Base-by-base conservation (phyloP, 2,329 filamentous ascomycete species). In the Coleophoma eucalyptorum region DNA sequence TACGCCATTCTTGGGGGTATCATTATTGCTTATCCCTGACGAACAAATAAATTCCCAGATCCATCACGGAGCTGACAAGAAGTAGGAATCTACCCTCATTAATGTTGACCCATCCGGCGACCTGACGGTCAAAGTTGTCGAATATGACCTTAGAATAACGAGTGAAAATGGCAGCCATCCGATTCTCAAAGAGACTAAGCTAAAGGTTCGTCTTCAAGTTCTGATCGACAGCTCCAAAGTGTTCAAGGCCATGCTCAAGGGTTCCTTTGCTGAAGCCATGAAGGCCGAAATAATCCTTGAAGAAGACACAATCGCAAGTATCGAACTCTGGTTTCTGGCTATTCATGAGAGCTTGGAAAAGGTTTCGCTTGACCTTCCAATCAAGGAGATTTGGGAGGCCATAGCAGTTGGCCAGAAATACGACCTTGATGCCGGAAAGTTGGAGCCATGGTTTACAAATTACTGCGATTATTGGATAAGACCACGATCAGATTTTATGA, bases 261-360 rank as follows among this genome's bases (percentile, higher is more conserved):
- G 42, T 13, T 16, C 12, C 8, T 50, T 37, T 12, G 35, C 7
- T 18, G 55, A 55, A 42, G 26, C 31, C n/a, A n/a, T 3, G 4
- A 38, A 46, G 18, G 15, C 26, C 5, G 37, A 26, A 3, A n/a
- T 57, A n/a, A 48, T 52, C 3, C 40, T 58, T 16, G 12, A 55
- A 35, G 48, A 54, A 10, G 53, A 51, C 19, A 55, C 48, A 1
- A 31, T 53, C 12, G 46, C 19, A 5, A 53, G 50, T 31, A 26
- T 55, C 1, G 46, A 55, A 13, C 44, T 59, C 12, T 56, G 56
- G 48, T 54, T 61, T 16, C 49, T 51, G 1, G 26, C 49, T 6
- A 21, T 59, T 18, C 57, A 61, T 18, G n/a, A 41, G 18, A 37
- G 19, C 7, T 20, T 54, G 38, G 44, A 40, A 3, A 35, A 44